These are phyloP conservation scores for Raddia guianensis DNA, from an alignment of 176 grass and related monocot genomes.

Conservation along the genomic window DNA sequence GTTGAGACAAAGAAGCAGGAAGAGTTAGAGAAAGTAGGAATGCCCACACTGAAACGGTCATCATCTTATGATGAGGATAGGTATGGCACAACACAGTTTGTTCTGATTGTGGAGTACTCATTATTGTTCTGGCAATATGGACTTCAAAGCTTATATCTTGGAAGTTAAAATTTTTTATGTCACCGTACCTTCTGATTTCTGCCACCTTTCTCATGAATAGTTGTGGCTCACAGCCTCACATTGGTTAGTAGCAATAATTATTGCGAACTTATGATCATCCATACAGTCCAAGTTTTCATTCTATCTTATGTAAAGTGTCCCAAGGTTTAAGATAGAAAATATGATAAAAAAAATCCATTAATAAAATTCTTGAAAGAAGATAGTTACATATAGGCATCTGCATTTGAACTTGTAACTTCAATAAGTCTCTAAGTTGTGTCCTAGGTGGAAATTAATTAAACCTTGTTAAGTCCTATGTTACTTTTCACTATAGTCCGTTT, in stretches of 20 bases:
- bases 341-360: neutral
- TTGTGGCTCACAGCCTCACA: neutral
- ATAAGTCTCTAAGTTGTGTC: neutral
- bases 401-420: conserved; percentile 11
- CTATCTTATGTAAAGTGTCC: conserved; percentile 14
- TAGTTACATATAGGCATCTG: neutral
- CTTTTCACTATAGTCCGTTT: neutral
- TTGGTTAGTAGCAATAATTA: conserved; percentile 8
- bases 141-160: conserved; percentile 12
- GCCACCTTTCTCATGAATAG: conserved; percentile 9
- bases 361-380: conserved; percentile 10
- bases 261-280: conserved; percentile 20
- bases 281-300: conserved; percentile 12
- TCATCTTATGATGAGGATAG: conserved; percentile 76
- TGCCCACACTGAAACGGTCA: conserved; percentile 47
- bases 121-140: conserved; percentile 27
- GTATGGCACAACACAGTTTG: conserved; percentile 46
- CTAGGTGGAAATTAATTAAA: conserved; percentile 16
- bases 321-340: neutral
- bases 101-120: conserved; percentile 22
- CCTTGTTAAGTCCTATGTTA: conserved; percentile 2
- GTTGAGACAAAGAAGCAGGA: conserved; percentile 57
- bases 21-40: conserved; percentile 46
- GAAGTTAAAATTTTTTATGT: conserved; percentile 9
- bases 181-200: neutral